Percentiles rank a stretch among this genome's conserved stretches.
These are phyloP conservation scores for Leccinum rimulosum DNA, from an alignment of 768 basidiomycete species.

Conservation along the genomic window DNA sequence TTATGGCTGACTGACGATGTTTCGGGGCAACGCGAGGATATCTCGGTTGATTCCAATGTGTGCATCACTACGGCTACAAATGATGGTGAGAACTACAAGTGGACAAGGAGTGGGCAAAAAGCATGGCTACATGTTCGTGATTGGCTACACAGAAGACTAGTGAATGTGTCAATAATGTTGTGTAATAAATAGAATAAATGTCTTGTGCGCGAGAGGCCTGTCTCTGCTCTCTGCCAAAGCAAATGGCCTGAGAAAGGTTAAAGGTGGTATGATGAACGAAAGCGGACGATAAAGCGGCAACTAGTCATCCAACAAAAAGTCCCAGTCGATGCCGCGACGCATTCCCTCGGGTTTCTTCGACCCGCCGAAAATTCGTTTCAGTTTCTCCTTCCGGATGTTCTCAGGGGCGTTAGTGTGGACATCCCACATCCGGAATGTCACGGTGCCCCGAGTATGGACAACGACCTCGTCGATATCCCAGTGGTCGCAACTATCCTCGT, in stretches of 20 bases:
- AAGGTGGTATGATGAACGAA: slow-evolving; percentile 18
- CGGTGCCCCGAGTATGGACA: slow-evolving; percentile 55
- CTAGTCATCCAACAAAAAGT: slow-evolving; percentile 73
- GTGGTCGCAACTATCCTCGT: slow-evolving; percentile 36
- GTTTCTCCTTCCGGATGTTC: slow-evolving; percentile 54
- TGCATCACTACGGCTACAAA: slow-evolving; percentile 25
- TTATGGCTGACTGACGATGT: not conserved
- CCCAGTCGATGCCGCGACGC: slow-evolving; percentile 60
- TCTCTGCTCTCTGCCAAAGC: slow-evolving; percentile 11
- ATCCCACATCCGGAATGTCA: slow-evolving; percentile 81
- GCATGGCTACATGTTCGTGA: slow-evolving; percentile 26
- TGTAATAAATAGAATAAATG: slow-evolving; percentile 19
- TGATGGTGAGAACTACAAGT: slow-evolving; percentile 21
- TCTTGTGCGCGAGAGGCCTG: slow-evolving; percentile 9
- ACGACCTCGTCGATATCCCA: slow-evolving; percentile 59
- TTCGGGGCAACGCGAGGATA: not conserved
- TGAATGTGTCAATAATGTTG: not conserved
- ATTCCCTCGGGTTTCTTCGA: slow-evolving; percentile 49
- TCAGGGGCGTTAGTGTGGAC: slow-evolving; percentile 64
- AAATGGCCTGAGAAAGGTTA: not conserved
- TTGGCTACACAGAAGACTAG: slow-evolving; percentile 24
- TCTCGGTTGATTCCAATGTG: slow-evolving; percentile 1
- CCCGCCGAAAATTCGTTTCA: slow-evolving; percentile 64
- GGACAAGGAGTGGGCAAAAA: slow-evolving; percentile 7
- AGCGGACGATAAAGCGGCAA: not conserved